phyloP scores from a whole-genome alignment of 2,329 filamentous ascomycete species.

The Colletotrichum acutatum region DNA sequence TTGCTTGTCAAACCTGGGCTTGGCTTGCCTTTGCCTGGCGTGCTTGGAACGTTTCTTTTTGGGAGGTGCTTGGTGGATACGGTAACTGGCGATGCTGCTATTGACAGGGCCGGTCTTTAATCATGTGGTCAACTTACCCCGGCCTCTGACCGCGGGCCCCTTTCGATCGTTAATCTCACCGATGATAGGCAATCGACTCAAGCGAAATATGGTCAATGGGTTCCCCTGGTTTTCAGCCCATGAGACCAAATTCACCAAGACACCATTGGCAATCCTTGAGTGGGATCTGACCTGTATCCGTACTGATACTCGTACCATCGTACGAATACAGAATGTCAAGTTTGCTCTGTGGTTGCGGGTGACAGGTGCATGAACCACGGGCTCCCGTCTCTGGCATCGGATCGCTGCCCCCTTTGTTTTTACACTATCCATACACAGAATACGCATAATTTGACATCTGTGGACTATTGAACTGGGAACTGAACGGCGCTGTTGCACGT shows the following conservation, averaged over 20 bases:
- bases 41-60: background rate
- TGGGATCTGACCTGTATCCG: background rate
- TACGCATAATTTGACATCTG: conserved; percentile 19
- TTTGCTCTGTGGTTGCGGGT: conserved; percentile 2
- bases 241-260: background rate
- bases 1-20: background rate
- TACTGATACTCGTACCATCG: no score
- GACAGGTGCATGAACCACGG: conserved; percentile 4
- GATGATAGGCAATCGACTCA: conserved; percentile 30
- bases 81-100: background rate
- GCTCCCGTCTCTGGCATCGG: background rate
- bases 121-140: conserved; percentile 31
- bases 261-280: background rate
- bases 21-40: background rate
- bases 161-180: conserved; percentile 35
- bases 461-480: conserved; percentile 5
- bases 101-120: conserved; percentile 20
- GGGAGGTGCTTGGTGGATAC: conserved; percentile 12
- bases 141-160: conserved; percentile 6
- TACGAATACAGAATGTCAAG: background rate
- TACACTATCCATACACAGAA: background rate
- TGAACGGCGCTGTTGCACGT: conserved; percentile 16
- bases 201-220: conserved; percentile 26
- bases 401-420: background rate
- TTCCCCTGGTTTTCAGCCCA: background rate